phyloP scores from a whole-genome alignment of 495 filamentous ascomycete genomes.

The Jackrogersella multiformis region DNA sequence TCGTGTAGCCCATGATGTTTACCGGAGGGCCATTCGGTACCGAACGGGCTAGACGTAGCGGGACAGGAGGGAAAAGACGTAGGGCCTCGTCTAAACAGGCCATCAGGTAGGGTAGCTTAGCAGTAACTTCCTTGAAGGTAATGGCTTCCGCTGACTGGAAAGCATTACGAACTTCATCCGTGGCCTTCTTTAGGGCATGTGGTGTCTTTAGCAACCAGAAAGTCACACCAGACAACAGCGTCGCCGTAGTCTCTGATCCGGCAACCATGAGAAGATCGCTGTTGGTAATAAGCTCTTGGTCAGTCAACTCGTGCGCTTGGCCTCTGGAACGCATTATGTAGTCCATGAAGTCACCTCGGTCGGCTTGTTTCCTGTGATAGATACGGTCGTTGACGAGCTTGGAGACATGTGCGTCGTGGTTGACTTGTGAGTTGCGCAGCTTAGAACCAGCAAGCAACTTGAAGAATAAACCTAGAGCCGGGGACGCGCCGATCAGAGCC shows the following conservation, averaged over 20 bases:
- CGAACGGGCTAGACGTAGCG: conserved; percentile 57
- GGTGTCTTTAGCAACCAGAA: conserved; percentile 64
- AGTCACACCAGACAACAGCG: conserved; percentile 61
- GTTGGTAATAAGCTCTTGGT: conserved; percentile 54
- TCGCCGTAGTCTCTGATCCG: conserved; percentile 71
- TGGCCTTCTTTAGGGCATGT: conserved; percentile 54
- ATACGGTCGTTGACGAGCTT: conserved; percentile 48
- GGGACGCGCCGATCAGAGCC: conserved; percentile 46
- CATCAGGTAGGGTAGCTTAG: conserved; percentile 62
- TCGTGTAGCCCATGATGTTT: conserved; percentile 55
- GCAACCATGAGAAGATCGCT: conserved; percentile 59
- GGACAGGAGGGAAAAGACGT: conserved; percentile 68
- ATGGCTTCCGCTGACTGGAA: conserved; percentile 65
- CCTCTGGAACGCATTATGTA: conserved; percentile 43
- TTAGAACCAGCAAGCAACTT: conserved; percentile 49
- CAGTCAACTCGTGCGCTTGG: conserved; percentile 49
- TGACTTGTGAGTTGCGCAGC: conserved; percentile 43
- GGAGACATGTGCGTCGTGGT: conserved; percentile 43
- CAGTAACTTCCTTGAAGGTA: conserved; percentile 53
- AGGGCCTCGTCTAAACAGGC: conserved; percentile 68
- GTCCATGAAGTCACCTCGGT: conserved; percentile 47
- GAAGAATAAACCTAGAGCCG: conserved; percentile 40
- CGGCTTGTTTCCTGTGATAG: conserved; percentile 42
- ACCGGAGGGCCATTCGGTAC: conserved; percentile 45
- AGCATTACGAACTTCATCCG: conserved; percentile 59